These are phyloP conservation scores for Puccinia hordei DNA, from an alignment of 1,284 basidiomycete species.

Conservation along the genomic window DNA sequence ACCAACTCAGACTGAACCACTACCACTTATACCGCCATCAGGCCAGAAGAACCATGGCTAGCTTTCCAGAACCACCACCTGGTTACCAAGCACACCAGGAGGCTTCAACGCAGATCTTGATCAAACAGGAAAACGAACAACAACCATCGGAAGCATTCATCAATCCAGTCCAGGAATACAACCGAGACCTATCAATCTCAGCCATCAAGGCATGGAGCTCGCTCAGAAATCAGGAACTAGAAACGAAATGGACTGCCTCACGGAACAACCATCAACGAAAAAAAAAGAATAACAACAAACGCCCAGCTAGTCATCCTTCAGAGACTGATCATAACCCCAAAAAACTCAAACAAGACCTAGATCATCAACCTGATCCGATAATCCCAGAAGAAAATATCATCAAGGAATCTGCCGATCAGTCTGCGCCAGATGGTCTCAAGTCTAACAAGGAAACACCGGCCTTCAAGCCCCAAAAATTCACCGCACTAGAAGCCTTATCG, in stretches of 20 bases:
- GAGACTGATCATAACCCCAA: neutral
- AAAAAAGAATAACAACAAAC: slow-evolving; percentile 52
- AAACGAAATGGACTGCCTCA: slow-evolving; percentile 65
- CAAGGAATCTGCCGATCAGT: neutral
- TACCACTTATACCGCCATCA: neutral
- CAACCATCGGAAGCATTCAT: slow-evolving; percentile 75
- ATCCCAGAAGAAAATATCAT: neutral
- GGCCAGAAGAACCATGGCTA: neutral
- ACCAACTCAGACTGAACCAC: neutral
- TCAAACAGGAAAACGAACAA: slow-evolving; percentile 63
- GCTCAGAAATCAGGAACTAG: slow-evolving; percentile 69
- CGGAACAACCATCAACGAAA: slow-evolving; percentile 57
- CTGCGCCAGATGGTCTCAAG: neutral
- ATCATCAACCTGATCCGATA: neutral
- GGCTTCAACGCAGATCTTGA: slow-evolving; percentile 77
- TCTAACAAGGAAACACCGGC: neutral
- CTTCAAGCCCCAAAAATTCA: slow-evolving; percentile 68
- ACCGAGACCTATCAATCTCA: slow-evolving; percentile 87
- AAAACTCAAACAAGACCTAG: slow-evolving; percentile 12
- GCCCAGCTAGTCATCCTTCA: neutral
- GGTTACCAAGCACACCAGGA: slow-evolving; percentile 62
- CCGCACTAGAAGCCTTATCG: slow-evolving; percentile 89
- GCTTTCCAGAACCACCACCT: slow-evolving; percentile 2
- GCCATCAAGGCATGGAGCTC: slow-evolving; percentile 85
- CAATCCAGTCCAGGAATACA: slow-evolving; percentile 98